Percentiles rank a stretch among this genome's conserved stretches.
phyloP scores from a whole-genome alignment of 441 rosid species.

The Corymbia citriodora region DNA sequence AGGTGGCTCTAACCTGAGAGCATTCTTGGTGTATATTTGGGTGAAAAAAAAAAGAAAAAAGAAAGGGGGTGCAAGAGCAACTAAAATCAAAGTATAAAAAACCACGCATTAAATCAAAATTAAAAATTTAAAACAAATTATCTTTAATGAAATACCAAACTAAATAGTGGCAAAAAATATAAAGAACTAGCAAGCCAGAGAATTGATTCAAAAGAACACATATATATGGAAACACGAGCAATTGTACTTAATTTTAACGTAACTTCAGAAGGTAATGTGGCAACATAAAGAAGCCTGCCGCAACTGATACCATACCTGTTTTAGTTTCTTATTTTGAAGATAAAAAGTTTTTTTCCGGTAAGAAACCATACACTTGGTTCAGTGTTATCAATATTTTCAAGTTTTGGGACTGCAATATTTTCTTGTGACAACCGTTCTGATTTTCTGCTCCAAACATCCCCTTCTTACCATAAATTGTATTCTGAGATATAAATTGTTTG shows the following conservation, averaged over 20 bases:
- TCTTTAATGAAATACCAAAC: not conserved
- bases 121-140: not conserved
- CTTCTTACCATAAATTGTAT: not conserved
- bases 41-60: not conserved
- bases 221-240: not conserved
- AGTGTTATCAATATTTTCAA: not conserved
- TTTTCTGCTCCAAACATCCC: not conserved
- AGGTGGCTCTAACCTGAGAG: not conserved
- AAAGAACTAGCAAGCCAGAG: not conserved
- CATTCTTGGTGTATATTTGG: not conserved
- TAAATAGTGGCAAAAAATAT: not conserved
- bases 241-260: not conserved
- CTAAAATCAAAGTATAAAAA: not conserved
- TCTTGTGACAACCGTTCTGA: not conserved
- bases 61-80: not conserved
- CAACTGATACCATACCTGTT: not conserved
- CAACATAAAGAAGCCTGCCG: not conserved
- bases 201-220: not conserved
- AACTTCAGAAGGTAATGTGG: not conserved
- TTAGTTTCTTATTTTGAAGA: not conserved
- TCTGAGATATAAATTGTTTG: not conserved
- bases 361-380: not conserved
- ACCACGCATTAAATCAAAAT: not conserved
- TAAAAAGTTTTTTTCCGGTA: not conserved
- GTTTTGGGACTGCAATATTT: not conserved